Base-by-base conservation (phyloP, 169 alveolate genomes). In the Babesia bigemina region DNA sequence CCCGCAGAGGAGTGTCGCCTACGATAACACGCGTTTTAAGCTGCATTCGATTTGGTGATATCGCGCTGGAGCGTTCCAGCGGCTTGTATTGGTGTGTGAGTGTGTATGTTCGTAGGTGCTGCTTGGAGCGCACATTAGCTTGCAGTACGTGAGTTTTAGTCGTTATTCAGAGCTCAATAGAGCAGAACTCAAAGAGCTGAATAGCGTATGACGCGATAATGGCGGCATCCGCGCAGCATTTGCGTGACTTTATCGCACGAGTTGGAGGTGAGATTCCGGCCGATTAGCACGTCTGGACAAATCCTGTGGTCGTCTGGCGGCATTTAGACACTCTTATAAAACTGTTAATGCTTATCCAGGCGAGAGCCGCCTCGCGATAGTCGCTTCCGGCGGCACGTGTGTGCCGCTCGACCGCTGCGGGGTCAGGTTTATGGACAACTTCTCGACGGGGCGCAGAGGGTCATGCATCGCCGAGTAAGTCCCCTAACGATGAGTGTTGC, bases 401-500 rank as follows among this genome's bases (percentile, higher is more conserved):
- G 84, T 73, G n/a, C 66, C 65, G 14, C 60, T 73, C 49, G 84
- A 73, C 66, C n/a, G 44, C 3, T 50, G 26, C 12, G 84, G 84
- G 21, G 69, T 73, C 52, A 28, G 84, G 26, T 60, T 29, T 69
- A 22, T 63, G n/a, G 85, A 75, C 48, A 75, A 62, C 85, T 62
- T 75, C 70, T 62, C 85, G 12, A 61, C 75, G 9, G 84, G 84
- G 24, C 26, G 48, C 13, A 58, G 84, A 57, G 84, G 84, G 21
- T 59, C 84, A 10, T 53, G 66, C 19, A 29, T 73, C 26, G 66
- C 84, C 61, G 84, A 73, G 84, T 73, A 52, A 48, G 74, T 61
- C 1, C 3, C 24, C 11, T 21, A 26, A n/a, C 6, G 21, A 13
- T n/a, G 29, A 12, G 24, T 29, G 22, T 26, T 29, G 24, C 26